Percentiles rank a stretch among this genome's conserved stretches.
Evolutionary conservation across 257 asterid genomes (phyloP).

Genomic region (Solanum chilense): DNA sequence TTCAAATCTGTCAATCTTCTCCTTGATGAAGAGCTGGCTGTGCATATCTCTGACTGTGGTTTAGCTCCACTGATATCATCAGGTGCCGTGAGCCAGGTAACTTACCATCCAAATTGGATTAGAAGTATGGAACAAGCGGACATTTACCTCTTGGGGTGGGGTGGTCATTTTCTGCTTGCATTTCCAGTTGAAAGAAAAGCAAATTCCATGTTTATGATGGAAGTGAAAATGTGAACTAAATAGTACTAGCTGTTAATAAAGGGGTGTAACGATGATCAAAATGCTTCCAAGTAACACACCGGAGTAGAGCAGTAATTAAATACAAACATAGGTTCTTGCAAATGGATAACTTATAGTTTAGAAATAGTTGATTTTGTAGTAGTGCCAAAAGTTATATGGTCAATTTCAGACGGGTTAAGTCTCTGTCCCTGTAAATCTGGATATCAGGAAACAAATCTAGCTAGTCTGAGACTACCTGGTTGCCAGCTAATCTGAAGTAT

Average conservation of each 20-base stretch:
- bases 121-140: not conserved
- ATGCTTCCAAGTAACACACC: not conserved
- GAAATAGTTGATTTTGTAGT: not conserved
- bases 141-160: not conserved
- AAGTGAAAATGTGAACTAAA: not conserved
- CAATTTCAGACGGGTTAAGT: not conserved
- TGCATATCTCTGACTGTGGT: constrained; percentile 89
- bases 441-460: not conserved
- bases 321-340: not conserved
- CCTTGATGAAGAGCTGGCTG: constrained; percentile 82
- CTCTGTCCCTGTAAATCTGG: not conserved
- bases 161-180: not conserved
- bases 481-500: not conserved
- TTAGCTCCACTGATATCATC: constrained; percentile 75
- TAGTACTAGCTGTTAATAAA: not conserved
- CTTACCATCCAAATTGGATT: not conserved
- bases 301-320: not conserved
- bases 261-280: not conserved
- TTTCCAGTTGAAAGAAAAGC: not conserved
- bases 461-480: not conserved
- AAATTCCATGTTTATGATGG: not conserved
- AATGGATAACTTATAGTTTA: not conserved
- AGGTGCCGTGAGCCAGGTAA: constrained; percentile 92
- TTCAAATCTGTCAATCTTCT: constrained; percentile 89
- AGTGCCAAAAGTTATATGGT: not conserved